A percentile compares a stretch with the other conserved stretches of the same genome.
Conservation (phyloP, 2,329 filamentous ascomycete genomes). For the Claviceps sp. region DNA sequence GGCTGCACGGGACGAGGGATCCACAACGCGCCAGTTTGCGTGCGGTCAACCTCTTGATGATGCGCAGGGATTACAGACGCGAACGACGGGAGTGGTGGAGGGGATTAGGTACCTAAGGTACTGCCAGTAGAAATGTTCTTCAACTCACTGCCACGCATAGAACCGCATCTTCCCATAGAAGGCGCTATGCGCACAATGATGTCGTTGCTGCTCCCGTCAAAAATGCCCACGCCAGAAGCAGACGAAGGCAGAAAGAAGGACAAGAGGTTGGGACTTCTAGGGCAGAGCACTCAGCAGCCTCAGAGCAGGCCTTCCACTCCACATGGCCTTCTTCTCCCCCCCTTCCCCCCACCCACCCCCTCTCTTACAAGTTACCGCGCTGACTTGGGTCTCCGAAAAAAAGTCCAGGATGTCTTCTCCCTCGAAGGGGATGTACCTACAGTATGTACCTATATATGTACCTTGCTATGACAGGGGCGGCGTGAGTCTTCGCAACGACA, state of each 20-base stretch:
- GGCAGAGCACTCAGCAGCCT: neutral
- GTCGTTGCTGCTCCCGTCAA: neutral
- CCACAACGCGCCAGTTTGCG: neutral
- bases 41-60: conserved; percentile 1
- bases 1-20: neutral
- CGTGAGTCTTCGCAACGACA: conserved; percentile 9
- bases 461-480: conserved; percentile 3
- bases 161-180: neutral
- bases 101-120: no score
- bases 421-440: neutral
- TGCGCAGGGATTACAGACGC: conserved; percentile 9
- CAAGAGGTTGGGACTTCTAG: neutral
- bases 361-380: neutral
- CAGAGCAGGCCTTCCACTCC: neutral
- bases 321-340: neutral
- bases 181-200: neutral
- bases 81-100: neutral
- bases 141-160: conserved; percentile 1
- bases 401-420: neutral
- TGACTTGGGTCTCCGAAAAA: neutral
- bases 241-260: neutral
- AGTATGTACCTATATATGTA: no score
- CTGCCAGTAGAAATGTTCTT: conserved; percentile 9
- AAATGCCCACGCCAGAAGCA: neutral
- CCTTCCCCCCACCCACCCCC: neutral